Evolutionary conservation across 2,329 filamentous ascomycete genomes (phyloP).

Genomic region (Dichotomopilus funicola): DNA sequence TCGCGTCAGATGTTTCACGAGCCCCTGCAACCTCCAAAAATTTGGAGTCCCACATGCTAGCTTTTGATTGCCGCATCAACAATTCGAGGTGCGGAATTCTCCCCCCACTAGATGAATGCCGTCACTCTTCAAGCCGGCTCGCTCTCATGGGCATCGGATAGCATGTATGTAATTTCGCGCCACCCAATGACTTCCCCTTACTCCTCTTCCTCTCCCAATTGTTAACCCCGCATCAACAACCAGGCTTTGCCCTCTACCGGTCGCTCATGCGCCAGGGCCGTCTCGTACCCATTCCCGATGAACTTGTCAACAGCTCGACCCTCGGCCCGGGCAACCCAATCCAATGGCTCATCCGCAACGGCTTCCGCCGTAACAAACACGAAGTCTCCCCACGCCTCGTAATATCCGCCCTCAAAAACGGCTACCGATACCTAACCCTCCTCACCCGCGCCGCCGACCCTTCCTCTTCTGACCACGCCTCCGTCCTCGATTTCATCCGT

Average conservation of each 20-base stretch:
- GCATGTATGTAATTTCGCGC: slow-evolving; percentile 35
- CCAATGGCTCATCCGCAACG: slow-evolving; percentile 50
- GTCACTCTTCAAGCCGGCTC: slow-evolving; percentile 41
- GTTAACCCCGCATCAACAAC: background rate
- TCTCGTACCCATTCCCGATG: slow-evolving; percentile 45
- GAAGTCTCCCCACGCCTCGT: slow-evolving; percentile 55
- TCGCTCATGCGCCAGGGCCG: slow-evolving; percentile 57
- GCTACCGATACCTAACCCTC: slow-evolving; percentile 50
- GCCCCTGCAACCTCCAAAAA: slow-evolving; percentile 1
- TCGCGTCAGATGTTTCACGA: slow-evolving; percentile 11
- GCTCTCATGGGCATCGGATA: slow-evolving; percentile 45
- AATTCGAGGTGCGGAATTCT: background rate
- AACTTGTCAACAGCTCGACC: slow-evolving; percentile 30
- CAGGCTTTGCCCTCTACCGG: slow-evolving; percentile 65
- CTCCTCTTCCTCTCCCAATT: background rate
- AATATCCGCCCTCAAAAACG: slow-evolving; percentile 55
- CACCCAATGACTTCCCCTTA: background rate
- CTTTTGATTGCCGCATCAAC: background rate
- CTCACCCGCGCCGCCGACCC: slow-evolving; percentile 35
- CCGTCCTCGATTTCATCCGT: slow-evolving; percentile 38
- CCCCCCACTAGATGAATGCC: slow-evolving; percentile 29
- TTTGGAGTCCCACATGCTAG: background rate
- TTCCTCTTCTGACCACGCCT: slow-evolving; percentile 34
- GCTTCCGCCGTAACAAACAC: slow-evolving; percentile 54
- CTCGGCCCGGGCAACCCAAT: slow-evolving; percentile 39